These are phyloP conservation scores for Pichia cactophila DNA, from an alignment of 1,139 yeast genomes.

Conservation along the genomic window DNA sequence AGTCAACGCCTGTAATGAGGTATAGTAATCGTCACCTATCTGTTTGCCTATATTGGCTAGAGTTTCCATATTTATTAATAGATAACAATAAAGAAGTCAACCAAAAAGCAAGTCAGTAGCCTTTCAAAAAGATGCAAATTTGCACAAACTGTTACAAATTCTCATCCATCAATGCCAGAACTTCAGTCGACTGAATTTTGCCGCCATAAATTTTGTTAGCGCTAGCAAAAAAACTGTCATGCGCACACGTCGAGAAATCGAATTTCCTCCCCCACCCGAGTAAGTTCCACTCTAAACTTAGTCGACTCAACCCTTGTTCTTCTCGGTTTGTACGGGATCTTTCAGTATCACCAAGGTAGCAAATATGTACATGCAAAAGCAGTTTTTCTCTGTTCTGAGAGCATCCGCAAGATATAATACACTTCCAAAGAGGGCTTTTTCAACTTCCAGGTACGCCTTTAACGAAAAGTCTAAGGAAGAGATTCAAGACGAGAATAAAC, in stretches of 20 bases:
- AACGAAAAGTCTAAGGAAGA: conserved; percentile 16
- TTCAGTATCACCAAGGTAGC: too few species aligned
- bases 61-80: not conserved
- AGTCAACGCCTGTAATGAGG: conserved; percentile 67
- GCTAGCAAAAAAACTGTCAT: not conserved
- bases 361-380: conserved; percentile 10
- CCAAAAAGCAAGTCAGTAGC: too few species aligned
- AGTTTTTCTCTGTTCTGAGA: conserved; percentile 4
- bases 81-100: not conserved
- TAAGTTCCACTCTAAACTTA: too few species aligned
- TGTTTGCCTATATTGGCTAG: conserved; percentile 11
- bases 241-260: not conserved
- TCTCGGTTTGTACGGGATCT: too few species aligned
- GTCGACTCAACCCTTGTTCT: too few species aligned
- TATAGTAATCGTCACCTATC: conserved; percentile 56
- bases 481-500: conserved; percentile 11
- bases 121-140: too few species aligned
- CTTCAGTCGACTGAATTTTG: too few species aligned
- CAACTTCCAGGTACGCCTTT: conserved; percentile 12
- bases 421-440: conserved; percentile 7
- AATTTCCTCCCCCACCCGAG: too few species aligned
- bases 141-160: too few species aligned
- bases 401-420: conserved; percentile 7
- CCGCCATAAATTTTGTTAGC: too few species aligned
- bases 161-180: too few species aligned